Evolutionary conservation across 257 asterid genomes (phyloP), one percentile per base, ranked within the genome.

Genomic region (Nicotiana otophora): DNA sequence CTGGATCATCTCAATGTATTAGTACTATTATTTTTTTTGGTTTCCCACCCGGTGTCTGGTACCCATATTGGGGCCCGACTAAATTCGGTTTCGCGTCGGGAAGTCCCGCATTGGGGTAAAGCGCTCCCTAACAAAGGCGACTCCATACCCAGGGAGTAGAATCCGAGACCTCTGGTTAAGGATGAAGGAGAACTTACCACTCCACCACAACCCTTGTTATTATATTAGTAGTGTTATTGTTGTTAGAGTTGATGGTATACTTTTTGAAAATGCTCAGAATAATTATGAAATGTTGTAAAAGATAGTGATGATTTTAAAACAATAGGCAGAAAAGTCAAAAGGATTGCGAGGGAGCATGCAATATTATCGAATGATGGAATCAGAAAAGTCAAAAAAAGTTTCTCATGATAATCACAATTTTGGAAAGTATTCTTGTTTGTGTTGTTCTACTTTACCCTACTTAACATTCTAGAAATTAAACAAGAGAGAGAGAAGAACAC

Each of bases 401-500:
- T 74, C 79, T 74, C 39, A 7, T 42, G 51, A 42, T 23, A 74
- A 74, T 48, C 36, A 33, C 80, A 75, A 75, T 15, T 75, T 8
- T 48, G 46, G 63, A 51, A 75, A 75, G 46, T 75, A 75, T 20
- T 51, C 7, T 57, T 28, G 80, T 61, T 74, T 75, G 63, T 51
- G 42, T 51, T 51, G 23, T 28, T 30, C 70, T 12, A 30, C 70
- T 64, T 64, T 64, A 64, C 42, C 70, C 70, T 75, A 75, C 62
- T 31, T 74, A 74, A 74, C 63, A 66, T 64, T 57, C 68, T 74
- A 57, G 72, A 62, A 87, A 79, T 19, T 76, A 67, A 60, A 10
- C 75, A 5, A 34, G 65, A 54, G n/a, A 48, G 51, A 42, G 78
- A 42, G 78, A 72, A 20, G 15, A 20, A 46, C 36, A 46, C 4